Conservation (phyloP, 306 rosid genomes). For the Corylus americana region DNA sequence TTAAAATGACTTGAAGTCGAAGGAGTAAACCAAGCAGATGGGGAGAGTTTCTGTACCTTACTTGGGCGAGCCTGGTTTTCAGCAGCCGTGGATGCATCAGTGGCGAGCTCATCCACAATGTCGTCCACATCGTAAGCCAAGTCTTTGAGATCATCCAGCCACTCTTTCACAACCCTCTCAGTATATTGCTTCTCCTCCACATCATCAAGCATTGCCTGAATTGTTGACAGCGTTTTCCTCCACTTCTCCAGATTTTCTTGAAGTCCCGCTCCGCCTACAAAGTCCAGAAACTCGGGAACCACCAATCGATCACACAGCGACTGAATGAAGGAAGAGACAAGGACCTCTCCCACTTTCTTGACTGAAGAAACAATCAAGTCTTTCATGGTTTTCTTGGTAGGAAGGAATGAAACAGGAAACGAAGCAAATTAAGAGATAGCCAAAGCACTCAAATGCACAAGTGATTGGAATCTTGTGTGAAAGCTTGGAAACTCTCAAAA, state of each 20-base stretch:
- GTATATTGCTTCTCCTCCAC: slow-evolving; percentile 32
- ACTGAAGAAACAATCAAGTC: no score
- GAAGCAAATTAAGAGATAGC: not conserved
- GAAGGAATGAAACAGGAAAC: not conserved
- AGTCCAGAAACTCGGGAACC: not conserved
- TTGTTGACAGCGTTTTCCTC: not conserved
- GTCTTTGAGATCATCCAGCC: slow-evolving; percentile 26
- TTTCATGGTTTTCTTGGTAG: not conserved
- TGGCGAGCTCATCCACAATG: slow-evolving; percentile 26
- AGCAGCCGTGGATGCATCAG: not conserved
- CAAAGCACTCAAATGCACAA: no score
- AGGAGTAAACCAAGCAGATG: no score
- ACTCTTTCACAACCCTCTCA: not conserved
- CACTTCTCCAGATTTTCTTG: not conserved
- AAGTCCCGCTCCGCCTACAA: not conserved
- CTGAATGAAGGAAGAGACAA: not conserved
- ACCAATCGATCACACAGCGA: not conserved
- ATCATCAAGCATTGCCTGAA: slow-evolving; percentile 32
- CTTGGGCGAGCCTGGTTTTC: no score
- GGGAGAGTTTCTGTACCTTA: no score
- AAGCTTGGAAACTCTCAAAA: no score
- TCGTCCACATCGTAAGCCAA: slow-evolving; percentile 20
- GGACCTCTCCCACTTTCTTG: not conserved
- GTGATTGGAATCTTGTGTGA: no score
- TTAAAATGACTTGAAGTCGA: no score